Percentiles rank a stretch among this genome's conserved stretches.
Conservation (phyloP, 2,329 filamentous ascomycete species). For the Coniochaeta sp. region DNA sequence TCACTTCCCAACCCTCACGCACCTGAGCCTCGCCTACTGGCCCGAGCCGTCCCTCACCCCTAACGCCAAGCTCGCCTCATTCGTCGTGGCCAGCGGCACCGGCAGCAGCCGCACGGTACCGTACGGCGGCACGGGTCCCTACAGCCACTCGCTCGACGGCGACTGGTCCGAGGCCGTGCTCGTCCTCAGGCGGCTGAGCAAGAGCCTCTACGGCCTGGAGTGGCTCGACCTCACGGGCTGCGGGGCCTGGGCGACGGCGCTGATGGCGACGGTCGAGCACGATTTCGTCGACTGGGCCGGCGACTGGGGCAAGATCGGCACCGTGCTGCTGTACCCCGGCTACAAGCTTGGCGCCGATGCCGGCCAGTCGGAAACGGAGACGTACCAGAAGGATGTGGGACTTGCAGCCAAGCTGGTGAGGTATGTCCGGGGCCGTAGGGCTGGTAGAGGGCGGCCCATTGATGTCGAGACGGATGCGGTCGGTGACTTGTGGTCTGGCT, state of each 20-base stretch:
- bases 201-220: slow-evolving; percentile 48
- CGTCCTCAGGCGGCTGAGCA: slow-evolving; percentile 46
- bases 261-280: slow-evolving; percentile 32
- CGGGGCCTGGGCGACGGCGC: slow-evolving; percentile 42
- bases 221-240: slow-evolving; percentile 57
- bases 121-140: slow-evolving; percentile 47
- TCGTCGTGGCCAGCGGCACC: slow-evolving; percentile 36
- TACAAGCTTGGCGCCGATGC: slow-evolving; percentile 28
- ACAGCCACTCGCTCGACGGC: slow-evolving; percentile 49
- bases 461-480: slow-evolving; percentile 32
- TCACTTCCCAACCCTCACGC: slow-evolving; percentile 47
- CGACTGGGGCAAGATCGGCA: slow-evolving; percentile 44
- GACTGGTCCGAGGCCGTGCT: slow-evolving; percentile 54
- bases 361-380: slow-evolving; percentile 17
- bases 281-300: slow-evolving; percentile 46
- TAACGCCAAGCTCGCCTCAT: slow-evolving; percentile 40
- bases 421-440: slow-evolving; percentile 35
- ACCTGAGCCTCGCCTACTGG: slow-evolving; percentile 56
- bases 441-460: slow-evolving; percentile 40
- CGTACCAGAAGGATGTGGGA: slow-evolving; percentile 3
- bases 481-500: neutral
- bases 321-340: slow-evolving; percentile 36
- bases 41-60: slow-evolving; percentile 51
- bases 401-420: slow-evolving; percentile 30
- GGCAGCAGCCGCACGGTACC: slow-evolving; percentile 25